These are phyloP conservation scores for Ascochyta viciae-villosae DNA, from an alignment of 2,329 filamentous ascomycete species.

Conservation along the genomic window DNA sequence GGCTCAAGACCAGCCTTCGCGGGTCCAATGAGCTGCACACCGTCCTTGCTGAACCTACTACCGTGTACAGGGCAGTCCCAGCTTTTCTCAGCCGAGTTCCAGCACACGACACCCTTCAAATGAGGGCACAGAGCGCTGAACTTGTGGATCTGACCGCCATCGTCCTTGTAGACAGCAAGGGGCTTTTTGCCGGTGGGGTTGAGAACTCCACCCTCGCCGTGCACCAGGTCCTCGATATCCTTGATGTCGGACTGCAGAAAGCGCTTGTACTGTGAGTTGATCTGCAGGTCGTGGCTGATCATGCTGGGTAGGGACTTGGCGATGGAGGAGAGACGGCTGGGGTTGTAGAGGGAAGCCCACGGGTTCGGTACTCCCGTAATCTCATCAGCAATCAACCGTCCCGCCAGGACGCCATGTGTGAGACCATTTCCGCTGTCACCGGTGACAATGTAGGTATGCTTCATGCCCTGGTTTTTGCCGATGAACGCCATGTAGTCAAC, in stretches of 20 bases:
- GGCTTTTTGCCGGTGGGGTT: conserved; percentile 58
- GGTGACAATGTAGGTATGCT: conserved; percentile 62
- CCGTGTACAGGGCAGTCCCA: conserved; percentile 61
- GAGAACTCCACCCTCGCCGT: conserved; percentile 60
- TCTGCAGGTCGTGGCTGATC: conserved; percentile 60
- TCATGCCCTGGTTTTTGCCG: conserved; percentile 61
- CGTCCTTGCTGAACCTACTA: conserved; percentile 53
- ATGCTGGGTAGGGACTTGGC: conserved; percentile 55
- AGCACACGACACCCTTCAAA: conserved; percentile 63
- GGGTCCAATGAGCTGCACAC: conserved; percentile 52
- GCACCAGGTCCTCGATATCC: conserved; percentile 63
- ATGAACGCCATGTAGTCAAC: conserved; percentile 64
- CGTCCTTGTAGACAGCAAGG: conserved; percentile 64
- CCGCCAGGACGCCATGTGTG: conserved; percentile 63
- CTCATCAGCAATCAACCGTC: conserved; percentile 61
- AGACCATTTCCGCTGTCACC: conserved; percentile 66
- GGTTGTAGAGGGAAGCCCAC: conserved; percentile 60
- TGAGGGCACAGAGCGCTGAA: conserved; percentile 65
- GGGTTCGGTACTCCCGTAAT: conserved; percentile 59
- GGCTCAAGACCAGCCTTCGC: conserved; percentile 48
- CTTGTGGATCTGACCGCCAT: conserved; percentile 58
- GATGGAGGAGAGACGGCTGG: conserved; percentile 56
- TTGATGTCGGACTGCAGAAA: conserved; percentile 61
- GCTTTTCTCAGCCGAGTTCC: conserved; percentile 55
- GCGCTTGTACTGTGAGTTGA: conserved; percentile 65